Conservation (phyloP, 1,284 basidiomycete species). For the Stereum hirsutum region DNA sequence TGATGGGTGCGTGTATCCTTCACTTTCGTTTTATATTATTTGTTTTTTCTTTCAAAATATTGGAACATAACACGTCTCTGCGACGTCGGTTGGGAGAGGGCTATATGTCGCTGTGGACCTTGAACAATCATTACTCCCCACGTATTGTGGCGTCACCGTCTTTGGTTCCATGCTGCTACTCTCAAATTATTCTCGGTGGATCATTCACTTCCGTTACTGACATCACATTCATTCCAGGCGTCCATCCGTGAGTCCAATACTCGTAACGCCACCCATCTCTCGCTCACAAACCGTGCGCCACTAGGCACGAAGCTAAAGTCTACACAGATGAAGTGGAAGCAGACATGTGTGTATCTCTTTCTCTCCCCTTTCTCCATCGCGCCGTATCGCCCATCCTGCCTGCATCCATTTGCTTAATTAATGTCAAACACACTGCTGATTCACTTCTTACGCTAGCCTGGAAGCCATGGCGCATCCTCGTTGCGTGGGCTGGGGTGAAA, state of each 20-base stretch:
- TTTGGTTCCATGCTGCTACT: too few species aligned
- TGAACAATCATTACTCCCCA: too few species aligned
- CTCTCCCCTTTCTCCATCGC: not conserved
- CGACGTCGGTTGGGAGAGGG: too few species aligned
- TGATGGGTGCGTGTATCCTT: slow-evolving; percentile 45
- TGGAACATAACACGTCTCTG: too few species aligned
- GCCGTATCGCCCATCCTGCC: not conserved
- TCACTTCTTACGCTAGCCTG: slow-evolving; percentile 30
- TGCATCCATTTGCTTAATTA: too few species aligned
- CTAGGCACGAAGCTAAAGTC: slow-evolving; percentile 59
- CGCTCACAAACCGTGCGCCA: not conserved
- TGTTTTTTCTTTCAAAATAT: too few species aligned
- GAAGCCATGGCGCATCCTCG: slow-evolving; percentile 71
- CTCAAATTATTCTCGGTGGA: not conserved
- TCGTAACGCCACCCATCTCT: not conserved
- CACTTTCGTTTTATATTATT: not conserved
- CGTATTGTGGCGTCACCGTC: too few species aligned
- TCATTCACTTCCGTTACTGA: not conserved
- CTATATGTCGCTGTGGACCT: too few species aligned
- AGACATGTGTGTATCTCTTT: slow-evolving; percentile 43
- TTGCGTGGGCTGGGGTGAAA: slow-evolving; percentile 80
- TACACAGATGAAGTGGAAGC: slow-evolving; percentile 63
- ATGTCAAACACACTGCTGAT: too few species aligned
- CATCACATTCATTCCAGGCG: slow-evolving; percentile 30
- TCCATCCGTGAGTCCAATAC: slow-evolving; percentile 54